Conservation (phyloP, 805 yeast species). For the Candida maris region DNA sequence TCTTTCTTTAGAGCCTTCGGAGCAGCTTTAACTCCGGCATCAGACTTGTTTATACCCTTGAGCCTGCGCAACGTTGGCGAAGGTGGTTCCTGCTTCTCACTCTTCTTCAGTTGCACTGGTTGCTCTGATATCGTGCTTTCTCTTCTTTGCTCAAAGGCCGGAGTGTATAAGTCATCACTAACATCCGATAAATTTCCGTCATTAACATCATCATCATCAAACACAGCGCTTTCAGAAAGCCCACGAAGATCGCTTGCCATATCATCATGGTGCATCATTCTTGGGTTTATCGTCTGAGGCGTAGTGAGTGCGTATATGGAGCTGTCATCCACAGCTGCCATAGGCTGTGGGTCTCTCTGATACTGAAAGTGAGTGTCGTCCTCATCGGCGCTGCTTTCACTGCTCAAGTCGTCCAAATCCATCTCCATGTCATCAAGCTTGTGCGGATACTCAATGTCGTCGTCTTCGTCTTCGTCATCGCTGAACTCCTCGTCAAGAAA, state of each 20-base stretch:
- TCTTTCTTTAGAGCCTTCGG: not conserved
- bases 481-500: constrained; percentile 28
- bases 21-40: constrained; percentile 6
- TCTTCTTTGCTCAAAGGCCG: constrained; percentile 29
- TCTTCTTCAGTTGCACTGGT: constrained; percentile 15
- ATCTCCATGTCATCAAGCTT: constrained; percentile 30
- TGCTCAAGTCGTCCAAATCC: constrained; percentile 29
- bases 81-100: constrained; percentile 17
- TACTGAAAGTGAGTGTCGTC: constrained; percentile 21
- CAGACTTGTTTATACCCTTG: constrained; percentile 10
- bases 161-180: constrained; percentile 28
- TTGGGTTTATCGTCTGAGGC: constrained; percentile 26
- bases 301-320: constrained; percentile 28
- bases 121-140: constrained; percentile 21
- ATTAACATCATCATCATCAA: constrained; percentile 21
- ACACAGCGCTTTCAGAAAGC: constrained; percentile 8
- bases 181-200: constrained; percentile 22
- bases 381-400: constrained; percentile 23
- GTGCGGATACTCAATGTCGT: constrained; percentile 21
- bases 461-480: constrained; percentile 32
- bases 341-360: constrained; percentile 8
- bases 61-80: constrained; percentile 21
- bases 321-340: constrained; percentile 9
- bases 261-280: constrained; percentile 19
- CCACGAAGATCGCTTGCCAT: constrained; percentile 1